These are phyloP conservation scores for barley (Hordeum vulgare) DNA, from an alignment of 176 grass and related monocot species.

Conservation along the genomic window MorexV3_pseudomolecules_assembly NC_058519.1:57886825-57887324, in stretches of 20 bases:
- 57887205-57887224: background rate
- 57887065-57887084: background rate
- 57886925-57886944: conserved; percentile 38
- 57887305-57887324: background rate
- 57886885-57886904: too few species aligned
- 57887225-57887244: background rate
- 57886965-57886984: conserved; percentile 15
- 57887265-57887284: background rate
- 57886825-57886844: too few species aligned
- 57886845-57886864: background rate
- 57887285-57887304: background rate
- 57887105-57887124: conserved; percentile 56
- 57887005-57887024: conserved; percentile 25
- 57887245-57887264: background rate
- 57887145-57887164: conserved; percentile 99
- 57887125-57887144: conserved; percentile 74
- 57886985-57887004: conserved; percentile 1
- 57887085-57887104: conserved; percentile 2
- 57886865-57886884: background rate
- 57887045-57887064: background rate
- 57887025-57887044: conserved; percentile 21
- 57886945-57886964: conserved; percentile 21
- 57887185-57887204: conserved; percentile 27
- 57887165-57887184: conserved; percentile 75
- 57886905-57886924: background rate